Base-by-base conservation (phyloP, 805 yeast genomes). In the Metschnikowia chrysomelidarum region DNA sequence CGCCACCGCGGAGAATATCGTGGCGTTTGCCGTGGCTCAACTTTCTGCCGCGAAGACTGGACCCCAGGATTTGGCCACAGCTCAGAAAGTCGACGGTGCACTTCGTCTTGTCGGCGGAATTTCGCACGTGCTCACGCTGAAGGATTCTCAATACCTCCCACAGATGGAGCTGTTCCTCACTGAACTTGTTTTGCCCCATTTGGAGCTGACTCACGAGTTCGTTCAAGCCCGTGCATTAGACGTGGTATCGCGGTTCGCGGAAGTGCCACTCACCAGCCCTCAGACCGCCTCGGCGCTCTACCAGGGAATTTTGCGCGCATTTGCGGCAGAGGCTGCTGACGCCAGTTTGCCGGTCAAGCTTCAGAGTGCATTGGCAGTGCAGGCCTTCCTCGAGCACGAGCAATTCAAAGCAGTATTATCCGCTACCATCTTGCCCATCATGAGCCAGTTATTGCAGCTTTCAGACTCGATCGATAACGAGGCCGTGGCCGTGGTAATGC, bases 401-500 rank as follows among this genome's bases (percentile, higher is more conserved):
- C 75, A 74, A 30, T 87, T 89, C 52, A 76, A 78, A 51, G 82
- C 78, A 30, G 81, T 84, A 1, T 60, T 93, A 19, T 71, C 85
- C 1, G 54, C 73, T 3, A 77, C 82, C 28, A 83, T 91, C 38
- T 74, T 89, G 20, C 85, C 84, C 23, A 78, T 89, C 1, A 86
- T 93, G 87, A 86, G 87, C 44, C 80, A 75, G 46, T 66, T 93
- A 38, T 67, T 91, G 46, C 75, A 73, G 7, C 62, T 91, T 29
- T 80, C 95, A 4, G 82, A 86, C 52, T 80, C 80, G 40, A 78
- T 89, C 46, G 98, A 91, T 51, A 79, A 83, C 39, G 98, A 93
- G 54, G 76, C 88, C 2, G 73, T 93, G 19, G 78, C 95, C 15
- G 84, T 82, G 16, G 96, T 91, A 5, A 87, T 91, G 82, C 98